These are phyloP conservation scores for Scheffersomyces parashehatae DNA, from an alignment of 1,139 yeast species.

Conservation along the genomic window DNA sequence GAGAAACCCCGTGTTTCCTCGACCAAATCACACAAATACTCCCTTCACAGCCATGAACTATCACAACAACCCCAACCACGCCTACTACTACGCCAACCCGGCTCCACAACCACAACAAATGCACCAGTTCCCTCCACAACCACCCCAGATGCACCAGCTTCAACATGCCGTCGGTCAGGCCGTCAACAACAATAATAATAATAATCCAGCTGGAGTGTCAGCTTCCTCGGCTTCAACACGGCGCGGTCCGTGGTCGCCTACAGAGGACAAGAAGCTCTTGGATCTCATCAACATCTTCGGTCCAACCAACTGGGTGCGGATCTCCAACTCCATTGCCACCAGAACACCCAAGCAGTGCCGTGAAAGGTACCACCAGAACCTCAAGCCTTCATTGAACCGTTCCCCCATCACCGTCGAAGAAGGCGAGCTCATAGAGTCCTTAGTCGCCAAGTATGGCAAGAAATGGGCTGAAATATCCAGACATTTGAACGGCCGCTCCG, in stretches of 20 bases:
- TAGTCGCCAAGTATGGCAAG: slow-evolving; percentile 80
- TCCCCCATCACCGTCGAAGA: slow-evolving; percentile 84
- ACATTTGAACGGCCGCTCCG: slow-evolving; percentile 82
- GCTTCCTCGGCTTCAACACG: slow-evolving; percentile 18
- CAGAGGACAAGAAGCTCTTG: slow-evolving; percentile 73
- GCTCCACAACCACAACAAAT: background rate
- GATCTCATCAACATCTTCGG: slow-evolving; percentile 73
- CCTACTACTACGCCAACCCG: slow-evolving; percentile 6
- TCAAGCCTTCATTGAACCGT: slow-evolving; percentile 80
- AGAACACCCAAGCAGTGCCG: slow-evolving; percentile 92
- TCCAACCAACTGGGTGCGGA: slow-evolving; percentile 90
- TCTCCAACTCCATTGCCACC: slow-evolving; percentile 69
- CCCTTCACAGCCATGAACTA: background rate
- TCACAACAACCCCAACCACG: background rate
- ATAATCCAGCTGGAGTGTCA: background rate
- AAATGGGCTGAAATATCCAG: slow-evolving; percentile 95
- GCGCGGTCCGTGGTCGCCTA: slow-evolving; percentile 90
- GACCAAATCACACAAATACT: too few relatives aligned
- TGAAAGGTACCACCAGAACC: slow-evolving; percentile 88
- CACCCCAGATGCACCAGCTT: background rate
- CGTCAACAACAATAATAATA: background rate
- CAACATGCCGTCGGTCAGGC: background rate
- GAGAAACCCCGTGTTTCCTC: too few relatives aligned
- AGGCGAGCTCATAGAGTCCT: slow-evolving; percentile 75
- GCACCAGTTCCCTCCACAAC: background rate